Percentiles rank a stretch among this genome's conserved stretches.
phyloP scores from a whole-genome alignment of 2,329 filamentous ascomycete genomes.

The Aspergillus sojae region DNA sequence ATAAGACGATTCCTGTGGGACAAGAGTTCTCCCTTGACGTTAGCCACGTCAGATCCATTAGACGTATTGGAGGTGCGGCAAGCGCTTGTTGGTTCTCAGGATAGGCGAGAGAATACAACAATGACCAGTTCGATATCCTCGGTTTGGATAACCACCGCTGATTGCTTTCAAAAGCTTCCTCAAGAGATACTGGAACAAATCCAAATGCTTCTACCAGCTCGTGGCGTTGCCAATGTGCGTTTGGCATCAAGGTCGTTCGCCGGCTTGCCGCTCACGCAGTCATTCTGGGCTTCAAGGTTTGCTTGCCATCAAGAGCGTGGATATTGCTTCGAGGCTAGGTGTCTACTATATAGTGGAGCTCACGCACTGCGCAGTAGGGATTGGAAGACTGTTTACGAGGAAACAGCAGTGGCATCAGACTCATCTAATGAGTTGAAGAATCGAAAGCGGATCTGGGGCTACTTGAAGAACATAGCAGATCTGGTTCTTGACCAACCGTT shows the following conservation, averaged over 20 bases:
- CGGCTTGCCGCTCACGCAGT: slow-evolving; percentile 19
- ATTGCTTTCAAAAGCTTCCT: slow-evolving; percentile 21
- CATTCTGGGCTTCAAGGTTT: slow-evolving; percentile 27
- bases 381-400: slow-evolving; percentile 24
- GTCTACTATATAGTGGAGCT: slow-evolving; percentile 4
- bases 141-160: slow-evolving; percentile 3
- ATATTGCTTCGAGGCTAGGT: slow-evolving; percentile 19
- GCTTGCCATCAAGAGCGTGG: slow-evolving; percentile 18
- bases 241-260: slow-evolving; percentile 24
- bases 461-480: slow-evolving; percentile 14
- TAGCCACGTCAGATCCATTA: not conserved
- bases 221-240: slow-evolving; percentile 17
- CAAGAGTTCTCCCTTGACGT: slow-evolving; percentile 10
- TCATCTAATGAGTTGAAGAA: slow-evolving; percentile 14
- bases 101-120: not conserved
- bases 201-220: slow-evolving; percentile 14
- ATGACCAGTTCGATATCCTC: not conserved
- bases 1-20: slow-evolving; percentile 6
- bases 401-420: slow-evolving; percentile 7
- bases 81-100: not conserved
- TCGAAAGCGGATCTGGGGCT: slow-evolving; percentile 22
- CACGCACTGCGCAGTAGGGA: slow-evolving; percentile 20
- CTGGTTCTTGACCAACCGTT: slow-evolving; percentile 15
- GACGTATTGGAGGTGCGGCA: not conserved
- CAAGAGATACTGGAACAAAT: slow-evolving; percentile 24